Percentiles rank a stretch among this genome's conserved stretches.
Conservation (phyloP, 345 rosid species). For the Heritiera littoralis region DNA sequence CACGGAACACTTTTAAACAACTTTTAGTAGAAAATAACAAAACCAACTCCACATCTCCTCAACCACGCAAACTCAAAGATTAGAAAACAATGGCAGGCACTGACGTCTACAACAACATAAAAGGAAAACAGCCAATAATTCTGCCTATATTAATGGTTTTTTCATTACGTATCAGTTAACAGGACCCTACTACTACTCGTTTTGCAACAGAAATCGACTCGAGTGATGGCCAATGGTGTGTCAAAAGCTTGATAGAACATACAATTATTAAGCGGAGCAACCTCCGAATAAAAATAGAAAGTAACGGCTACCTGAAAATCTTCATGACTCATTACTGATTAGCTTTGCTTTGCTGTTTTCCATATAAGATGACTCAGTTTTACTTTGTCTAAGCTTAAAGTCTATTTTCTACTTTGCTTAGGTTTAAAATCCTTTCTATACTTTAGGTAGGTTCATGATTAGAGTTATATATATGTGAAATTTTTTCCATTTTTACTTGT, state of each 20-base stretch:
- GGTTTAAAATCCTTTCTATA: too few relatives aligned
- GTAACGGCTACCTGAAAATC: not conserved
- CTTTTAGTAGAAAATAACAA: not conserved
- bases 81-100: not conserved
- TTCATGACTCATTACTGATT: not conserved
- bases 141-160: not conserved
- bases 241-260: not conserved
- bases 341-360: not conserved
- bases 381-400: too few relatives aligned
- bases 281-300: not conserved
- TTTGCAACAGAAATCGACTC: not conserved
- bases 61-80: not conserved
- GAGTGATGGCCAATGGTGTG: not conserved
- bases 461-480: too few relatives aligned
- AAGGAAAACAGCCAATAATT: constrained; percentile 7
- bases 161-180: too few relatives aligned
- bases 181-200: too few relatives aligned
- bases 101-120: not conserved
- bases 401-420: too few relatives aligned
- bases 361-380: too few relatives aligned
- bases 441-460: too few relatives aligned
- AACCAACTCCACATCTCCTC: constrained; percentile 8
- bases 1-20: constrained; percentile 8
- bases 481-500: too few relatives aligned
- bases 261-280: not conserved